A percentile compares a stretch with the other conserved stretches of the same genome.
These are phyloP conservation scores for Ramichloridium luteum DNA, from an alignment of 2,329 filamentous ascomycete genomes.

Conservation along the genomic window DNA sequence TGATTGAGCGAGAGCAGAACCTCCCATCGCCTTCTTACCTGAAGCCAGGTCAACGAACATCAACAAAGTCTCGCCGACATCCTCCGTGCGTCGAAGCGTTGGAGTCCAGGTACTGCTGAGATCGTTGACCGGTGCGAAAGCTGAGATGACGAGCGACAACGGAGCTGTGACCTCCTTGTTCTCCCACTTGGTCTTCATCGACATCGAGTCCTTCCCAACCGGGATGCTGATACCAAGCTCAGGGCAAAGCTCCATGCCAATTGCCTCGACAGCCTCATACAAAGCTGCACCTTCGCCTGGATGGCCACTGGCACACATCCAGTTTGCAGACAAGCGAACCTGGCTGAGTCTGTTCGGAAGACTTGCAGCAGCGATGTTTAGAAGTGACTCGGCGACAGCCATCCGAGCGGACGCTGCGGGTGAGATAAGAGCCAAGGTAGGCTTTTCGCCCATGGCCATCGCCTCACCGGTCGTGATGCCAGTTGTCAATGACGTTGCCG, in stretches of 20 bases:
- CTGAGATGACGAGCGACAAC: constrained; percentile 79
- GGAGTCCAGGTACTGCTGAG: constrained; percentile 88
- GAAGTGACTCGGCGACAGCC: constrained; percentile 85
- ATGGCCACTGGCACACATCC: constrained; percentile 96
- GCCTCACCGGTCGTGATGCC: constrained; percentile 75
- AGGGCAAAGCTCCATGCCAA: constrained; percentile 85
- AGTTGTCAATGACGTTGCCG: constrained; percentile 62
- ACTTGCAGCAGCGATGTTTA: constrained; percentile 81
- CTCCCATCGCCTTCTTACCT: constrained; percentile 71
- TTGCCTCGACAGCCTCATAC: constrained; percentile 86
- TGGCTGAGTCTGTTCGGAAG: constrained; percentile 60
- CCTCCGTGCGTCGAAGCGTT: constrained; percentile 66
- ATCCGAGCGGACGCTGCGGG: constrained; percentile 84
- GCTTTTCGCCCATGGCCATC: constrained; percentile 96
- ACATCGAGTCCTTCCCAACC: constrained; percentile 95
- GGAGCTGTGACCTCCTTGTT: constrained; percentile 82
- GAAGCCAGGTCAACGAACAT: constrained; percentile 83
- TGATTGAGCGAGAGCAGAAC: constrained; percentile 80
- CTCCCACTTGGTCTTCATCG: constrained; percentile 96
- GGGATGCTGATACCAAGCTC: constrained; percentile 85
- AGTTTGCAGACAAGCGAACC: constrained; percentile 87
- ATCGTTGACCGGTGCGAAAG: constrained; percentile 74
- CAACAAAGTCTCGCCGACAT: constrained; percentile 78
- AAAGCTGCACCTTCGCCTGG: constrained; percentile 83
- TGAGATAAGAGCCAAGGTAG: constrained; percentile 77